Evolutionary conservation across 2,329 filamentous ascomycete species (phyloP).

Genomic region (Fusarium anthophilum): DNA sequence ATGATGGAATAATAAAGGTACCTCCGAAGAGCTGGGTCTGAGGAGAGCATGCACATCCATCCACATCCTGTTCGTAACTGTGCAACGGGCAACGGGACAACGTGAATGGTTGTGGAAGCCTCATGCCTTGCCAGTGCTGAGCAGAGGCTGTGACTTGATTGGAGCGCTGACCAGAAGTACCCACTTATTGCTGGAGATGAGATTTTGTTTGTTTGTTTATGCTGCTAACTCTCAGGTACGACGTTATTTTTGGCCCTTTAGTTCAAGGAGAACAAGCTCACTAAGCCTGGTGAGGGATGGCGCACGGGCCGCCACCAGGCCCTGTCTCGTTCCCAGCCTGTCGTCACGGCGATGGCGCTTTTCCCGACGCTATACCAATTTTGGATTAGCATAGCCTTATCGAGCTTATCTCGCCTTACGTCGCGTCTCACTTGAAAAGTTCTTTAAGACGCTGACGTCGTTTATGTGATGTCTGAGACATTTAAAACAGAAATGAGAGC

Average conservation of each 20-base stretch:
- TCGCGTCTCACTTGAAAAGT: slow-evolving; percentile 39
- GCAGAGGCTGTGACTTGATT: slow-evolving; percentile 35
- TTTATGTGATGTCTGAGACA: slow-evolving; percentile 1
- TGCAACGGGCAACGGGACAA: slow-evolving; percentile 43
- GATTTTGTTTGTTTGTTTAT: slow-evolving; percentile 52
- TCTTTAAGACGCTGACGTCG: slow-evolving; percentile 13
- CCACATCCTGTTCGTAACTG: slow-evolving; percentile 33
- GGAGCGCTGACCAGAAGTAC: background rate
- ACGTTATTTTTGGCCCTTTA: slow-evolving; percentile 39
- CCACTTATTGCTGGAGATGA: slow-evolving; percentile 39
- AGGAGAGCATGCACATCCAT: slow-evolving; percentile 6
- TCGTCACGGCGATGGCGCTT: slow-evolving; percentile 49
- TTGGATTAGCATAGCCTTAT: background rate
- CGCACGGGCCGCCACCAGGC: slow-evolving; percentile 37
- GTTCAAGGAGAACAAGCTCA: slow-evolving; percentile 28
- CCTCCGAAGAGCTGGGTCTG: slow-evolving; percentile 24
- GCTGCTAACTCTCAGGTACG: slow-evolving; percentile 32
- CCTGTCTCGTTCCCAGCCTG: slow-evolving; percentile 28
- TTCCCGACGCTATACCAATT: slow-evolving; percentile 24
- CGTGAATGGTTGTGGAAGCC: slow-evolving; percentile 34
- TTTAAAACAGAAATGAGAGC: background rate
- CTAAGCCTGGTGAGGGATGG: slow-evolving; percentile 30
- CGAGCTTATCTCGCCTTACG: background rate
- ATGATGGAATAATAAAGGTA: slow-evolving; percentile 38
- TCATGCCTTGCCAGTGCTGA: slow-evolving; percentile 20